phyloP scores from a whole-genome alignment of 352 stramenopile genomes.

The Achlya hypogyna region DNA sequence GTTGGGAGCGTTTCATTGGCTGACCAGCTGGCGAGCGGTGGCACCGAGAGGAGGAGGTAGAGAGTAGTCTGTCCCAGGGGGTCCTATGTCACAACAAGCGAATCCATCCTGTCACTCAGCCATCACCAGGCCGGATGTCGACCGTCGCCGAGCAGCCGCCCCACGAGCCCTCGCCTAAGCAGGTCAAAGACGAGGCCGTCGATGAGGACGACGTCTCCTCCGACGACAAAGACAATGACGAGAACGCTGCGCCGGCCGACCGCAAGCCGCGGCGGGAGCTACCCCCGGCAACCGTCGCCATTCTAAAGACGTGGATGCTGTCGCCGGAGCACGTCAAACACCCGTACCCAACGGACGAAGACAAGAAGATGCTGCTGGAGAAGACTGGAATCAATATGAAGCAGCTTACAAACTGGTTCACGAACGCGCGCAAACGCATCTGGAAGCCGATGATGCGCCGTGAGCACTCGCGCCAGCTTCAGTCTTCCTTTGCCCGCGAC shows the following conservation, averaged over 20 bases:
- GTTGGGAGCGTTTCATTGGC: not conserved
- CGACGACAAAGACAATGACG: conserved; percentile 9
- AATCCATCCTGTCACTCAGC: not conserved
- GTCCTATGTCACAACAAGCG: not conserved
- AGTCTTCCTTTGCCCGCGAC: conserved; percentile 64
- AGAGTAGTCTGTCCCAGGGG: not conserved
- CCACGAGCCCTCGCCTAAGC: conserved; percentile 20
- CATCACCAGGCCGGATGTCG: conserved; percentile 11
- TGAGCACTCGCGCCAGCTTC: conserved; percentile 68
- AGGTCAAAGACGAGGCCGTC: conserved; percentile 26
- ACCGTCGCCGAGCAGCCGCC: conserved; percentile 6
- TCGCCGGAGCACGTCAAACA: conserved; percentile 84
- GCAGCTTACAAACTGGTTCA: conserved; percentile 88
- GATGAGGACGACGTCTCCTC: conserved; percentile 14
- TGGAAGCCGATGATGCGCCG: conserved; percentile 86
- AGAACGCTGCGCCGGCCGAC: conserved; percentile 5
- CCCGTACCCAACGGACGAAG: conserved; percentile 82
- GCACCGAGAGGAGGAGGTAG: not conserved
- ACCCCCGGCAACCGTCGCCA: conserved; percentile 72
- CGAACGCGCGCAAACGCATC: conserved; percentile 81
- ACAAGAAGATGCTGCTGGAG: conserved; percentile 86
- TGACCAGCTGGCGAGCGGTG: no score
- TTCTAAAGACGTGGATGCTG: conserved; percentile 85
- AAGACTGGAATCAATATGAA: conserved; percentile 88
- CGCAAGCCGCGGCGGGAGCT: conserved; percentile 69